Percentiles rank a stretch among this genome's conserved stretches.
Evolutionary conservation across 106 monocot genomes (phyloP).

Genomic region (Platanthera guangdongensis): DNA sequence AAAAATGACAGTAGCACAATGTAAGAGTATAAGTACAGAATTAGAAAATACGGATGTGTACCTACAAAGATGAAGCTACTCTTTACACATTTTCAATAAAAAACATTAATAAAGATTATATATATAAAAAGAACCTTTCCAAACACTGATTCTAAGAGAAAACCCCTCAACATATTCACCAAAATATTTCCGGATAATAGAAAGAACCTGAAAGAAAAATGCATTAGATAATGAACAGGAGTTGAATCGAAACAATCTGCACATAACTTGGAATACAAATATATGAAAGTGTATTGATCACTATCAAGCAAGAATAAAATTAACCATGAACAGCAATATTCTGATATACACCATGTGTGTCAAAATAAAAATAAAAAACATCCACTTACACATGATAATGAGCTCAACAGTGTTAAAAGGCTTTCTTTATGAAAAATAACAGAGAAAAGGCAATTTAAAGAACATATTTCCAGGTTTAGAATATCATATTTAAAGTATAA

Average conservation of each 20-base stretch:
- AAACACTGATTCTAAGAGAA: conserved; percentile 95
- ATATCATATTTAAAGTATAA: not conserved
- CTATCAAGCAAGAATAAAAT: not conserved
- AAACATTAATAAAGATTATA: not conserved
- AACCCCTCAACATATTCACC: conserved; percentile 98
- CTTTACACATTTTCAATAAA: not conserved
- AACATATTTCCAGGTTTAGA: not conserved
- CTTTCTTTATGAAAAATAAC: not conserved
- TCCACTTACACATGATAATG: not conserved
- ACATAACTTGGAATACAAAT: conserved; percentile 4
- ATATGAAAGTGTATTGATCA: not conserved
- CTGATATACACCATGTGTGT: not conserved
- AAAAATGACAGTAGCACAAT: not conserved
- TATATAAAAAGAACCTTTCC: conserved; percentile 58
- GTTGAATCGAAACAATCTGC: not conserved
- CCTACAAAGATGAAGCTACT: not conserved
- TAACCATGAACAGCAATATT: not conserved
- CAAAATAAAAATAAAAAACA: not conserved
- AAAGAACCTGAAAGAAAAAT: conserved; percentile 45
- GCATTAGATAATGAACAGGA: not conserved
- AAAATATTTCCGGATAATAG: conserved; percentile 83
- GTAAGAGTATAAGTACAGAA: not conserved
- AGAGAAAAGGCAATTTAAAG: not conserved
- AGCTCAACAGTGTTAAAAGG: not conserved
- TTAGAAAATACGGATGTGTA: not conserved